A percentile compares a stretch with the other conserved stretches of the same genome.
phyloP scores from a whole-genome alignment of 768 basidiomycete species.

The Tulasnella sp. region DNA sequence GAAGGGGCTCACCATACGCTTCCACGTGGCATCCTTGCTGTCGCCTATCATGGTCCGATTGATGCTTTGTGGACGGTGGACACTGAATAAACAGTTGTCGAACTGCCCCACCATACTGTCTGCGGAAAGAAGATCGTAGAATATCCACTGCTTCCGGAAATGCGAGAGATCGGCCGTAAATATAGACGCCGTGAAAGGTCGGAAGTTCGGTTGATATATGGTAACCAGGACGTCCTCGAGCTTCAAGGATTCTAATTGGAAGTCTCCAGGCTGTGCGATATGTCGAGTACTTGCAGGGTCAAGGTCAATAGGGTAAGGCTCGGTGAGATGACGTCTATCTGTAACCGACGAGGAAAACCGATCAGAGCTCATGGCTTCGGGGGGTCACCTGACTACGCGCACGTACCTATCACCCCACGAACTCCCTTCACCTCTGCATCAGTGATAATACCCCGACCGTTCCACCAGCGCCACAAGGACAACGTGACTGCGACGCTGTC shows the following conservation, averaged over 20 bases:
- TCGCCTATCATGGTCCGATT: slow-evolving; percentile 86
- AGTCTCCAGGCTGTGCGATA: slow-evolving; percentile 70
- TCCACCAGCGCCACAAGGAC: slow-evolving; percentile 86
- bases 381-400: not conserved
- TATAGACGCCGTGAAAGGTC: slow-evolving; percentile 87
- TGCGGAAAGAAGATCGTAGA: slow-evolving; percentile 90
- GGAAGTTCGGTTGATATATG: slow-evolving; percentile 90
- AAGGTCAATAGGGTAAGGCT: slow-evolving; percentile 61
- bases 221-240: slow-evolving; percentile 92
- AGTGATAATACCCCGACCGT: slow-evolving; percentile 89
- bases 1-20: slow-evolving; percentile 68
- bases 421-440: slow-evolving; percentile 93
- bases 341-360: not conserved
- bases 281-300: slow-evolving; percentile 82
- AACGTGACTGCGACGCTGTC: slow-evolving; percentile 95
- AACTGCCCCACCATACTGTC: slow-evolving; percentile 96
- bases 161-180: slow-evolving; percentile 84
- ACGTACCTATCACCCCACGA: slow-evolving; percentile 82
- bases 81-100: slow-evolving; percentile 94
- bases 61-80: slow-evolving; percentile 95
- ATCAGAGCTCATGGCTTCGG: not conserved
- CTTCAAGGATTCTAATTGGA: slow-evolving; percentile 83
- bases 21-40: slow-evolving; percentile 76
- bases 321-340: slow-evolving; percentile 94
- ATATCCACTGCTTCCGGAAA: slow-evolving; percentile 90